phyloP scores from a whole-genome alignment of 805 yeast genomes.

The Myxozyma neotropica region DNA sequence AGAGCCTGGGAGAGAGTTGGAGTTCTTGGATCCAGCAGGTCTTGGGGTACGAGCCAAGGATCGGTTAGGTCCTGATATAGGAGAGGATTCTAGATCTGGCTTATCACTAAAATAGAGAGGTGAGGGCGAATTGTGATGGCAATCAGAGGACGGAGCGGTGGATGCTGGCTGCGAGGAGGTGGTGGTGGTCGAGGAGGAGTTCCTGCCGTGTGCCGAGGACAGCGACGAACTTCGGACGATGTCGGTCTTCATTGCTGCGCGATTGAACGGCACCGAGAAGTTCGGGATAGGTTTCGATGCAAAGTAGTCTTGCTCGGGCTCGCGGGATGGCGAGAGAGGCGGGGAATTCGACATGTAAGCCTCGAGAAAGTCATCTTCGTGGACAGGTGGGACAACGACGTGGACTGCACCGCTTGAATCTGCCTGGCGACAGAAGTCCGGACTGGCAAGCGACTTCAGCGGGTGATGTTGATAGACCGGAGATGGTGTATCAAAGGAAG shows the following conservation, averaged over 20 bases:
- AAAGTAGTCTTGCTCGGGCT: neutral
- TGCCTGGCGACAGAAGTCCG: too few relatives aligned
- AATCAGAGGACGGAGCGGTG: neutral
- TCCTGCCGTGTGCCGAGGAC: neutral
- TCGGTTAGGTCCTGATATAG: too few relatives aligned
- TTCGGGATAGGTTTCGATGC: neutral
- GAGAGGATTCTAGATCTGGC: too few relatives aligned
- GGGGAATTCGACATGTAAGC: constrained; percentile 3
- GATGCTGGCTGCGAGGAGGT: constrained; percentile 1
- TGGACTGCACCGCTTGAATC: too few relatives aligned
- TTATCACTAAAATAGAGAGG: neutral
- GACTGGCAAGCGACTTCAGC: too few relatives aligned
- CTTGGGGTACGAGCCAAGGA: too few relatives aligned
- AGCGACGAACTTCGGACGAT: neutral
- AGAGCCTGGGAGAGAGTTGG: too few relatives aligned
- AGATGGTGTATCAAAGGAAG: constrained; percentile 12
- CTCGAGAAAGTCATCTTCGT: constrained; percentile 4
- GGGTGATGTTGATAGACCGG: constrained; percentile 3
- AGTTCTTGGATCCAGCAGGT: too few relatives aligned
- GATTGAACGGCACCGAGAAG: constrained; percentile 4
- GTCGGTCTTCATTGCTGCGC: neutral
- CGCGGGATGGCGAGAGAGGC: neutral
- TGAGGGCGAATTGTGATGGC: neutral
- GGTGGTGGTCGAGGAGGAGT: constrained; percentile 1
- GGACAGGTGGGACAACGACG: constrained; percentile 2